Base-by-base conservation (phyloP, 176 grass and related monocot species). In the Aegilops speltoides region DNA sequence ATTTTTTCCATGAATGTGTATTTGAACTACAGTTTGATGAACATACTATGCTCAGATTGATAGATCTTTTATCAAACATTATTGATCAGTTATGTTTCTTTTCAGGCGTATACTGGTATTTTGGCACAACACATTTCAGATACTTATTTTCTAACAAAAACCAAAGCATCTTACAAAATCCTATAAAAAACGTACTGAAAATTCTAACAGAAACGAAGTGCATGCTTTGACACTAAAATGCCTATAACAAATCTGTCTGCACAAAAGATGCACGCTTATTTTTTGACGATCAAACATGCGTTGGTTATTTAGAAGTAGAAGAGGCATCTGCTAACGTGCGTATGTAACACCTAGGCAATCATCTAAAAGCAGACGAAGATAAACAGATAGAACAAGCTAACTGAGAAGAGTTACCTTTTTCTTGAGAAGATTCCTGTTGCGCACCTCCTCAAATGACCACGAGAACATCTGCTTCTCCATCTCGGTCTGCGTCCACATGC, bases 381-480 rank as follows among this genome's bases (percentile, higher is more conserved):
- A 32, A 81, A 31, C 40, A 31, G 73, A 29, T 29, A 8, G 56
- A 9, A 25, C 37, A 25, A 26, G 20, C 2, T 25, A 48, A 4
- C 10, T 2, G 5, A 67, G 38, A 28, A 41, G 34, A 83, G 8
- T 68, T 8, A 73, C 93, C 90, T 89, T 68, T 0, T 90, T 90
- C 83, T 86, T 92, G 23, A 81, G 20, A 1, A 90, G 69, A 24
- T 93, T 86, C 73, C 37, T 83, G 80, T 95, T 82, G 6, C 84
- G 84, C 31, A 91, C 85, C 54, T 95, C 80, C 3, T 87, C 1
- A 1, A 95, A 7, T 3, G 91, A 78, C 93, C 88, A 93, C 0
- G 91, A 84, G 73, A 95, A 95, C 24, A 91, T 78, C 10, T 59
- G 65, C 70, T 20, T 38, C 73, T 85, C 87, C 63, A 94, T 29